Evolutionary conservation across 352 stramenopile species (phyloP), one percentile per base, ranked within the genome.

Genomic region (Pythium rhizo-oryzae): DNA sequence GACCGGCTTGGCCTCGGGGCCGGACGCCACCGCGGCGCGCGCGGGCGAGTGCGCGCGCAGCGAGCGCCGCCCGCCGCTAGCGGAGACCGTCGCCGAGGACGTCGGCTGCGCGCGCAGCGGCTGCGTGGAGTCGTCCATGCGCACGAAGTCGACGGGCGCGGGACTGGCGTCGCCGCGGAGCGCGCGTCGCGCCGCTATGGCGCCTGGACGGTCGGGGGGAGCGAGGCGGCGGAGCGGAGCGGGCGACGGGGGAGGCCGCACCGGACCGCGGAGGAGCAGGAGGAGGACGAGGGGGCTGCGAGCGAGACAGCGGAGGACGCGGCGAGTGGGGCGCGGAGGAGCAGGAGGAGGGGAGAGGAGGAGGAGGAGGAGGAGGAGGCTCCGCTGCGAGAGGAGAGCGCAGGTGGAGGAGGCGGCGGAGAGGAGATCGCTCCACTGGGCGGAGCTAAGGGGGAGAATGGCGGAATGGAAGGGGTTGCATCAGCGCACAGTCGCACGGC

Each of bases 91-190:
- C n/a, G 37, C 33, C 35, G 57, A 54, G 41, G 23, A 15, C 39
- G 12, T 18, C 11, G 23, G 39, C 57, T 53, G 28, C 59, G 59
- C 18, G 43, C 62, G 62, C 52, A 62, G 54, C 53, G 43, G 64
- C 47, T 61, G 44, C 16, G 43, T 59, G 43, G 54, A 54, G 64
- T 70, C 64, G 19, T 64, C 56, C 64, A 70, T 70, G 56, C 64
- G 64, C 64, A 70, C 64, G 41, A 65, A 70, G 55, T 43, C 41
- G 39, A 67, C 51, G 49, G 60, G 30, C 47, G 50, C 52, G 51
- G 43, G 35, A 49, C 21, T 64, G 21, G 39, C 25, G 58, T 65
- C 58, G 47, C 58, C 58, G 61, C 51, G 37, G 43, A 11, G 51
- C 37, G 61, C 28, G 51, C 37, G 51, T 41, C 35, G 35, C n/a